These are phyloP conservation scores for Naematelia aurantialba DNA, from an alignment of 768 basidiomycete species.

Conservation along the genomic window DNA sequence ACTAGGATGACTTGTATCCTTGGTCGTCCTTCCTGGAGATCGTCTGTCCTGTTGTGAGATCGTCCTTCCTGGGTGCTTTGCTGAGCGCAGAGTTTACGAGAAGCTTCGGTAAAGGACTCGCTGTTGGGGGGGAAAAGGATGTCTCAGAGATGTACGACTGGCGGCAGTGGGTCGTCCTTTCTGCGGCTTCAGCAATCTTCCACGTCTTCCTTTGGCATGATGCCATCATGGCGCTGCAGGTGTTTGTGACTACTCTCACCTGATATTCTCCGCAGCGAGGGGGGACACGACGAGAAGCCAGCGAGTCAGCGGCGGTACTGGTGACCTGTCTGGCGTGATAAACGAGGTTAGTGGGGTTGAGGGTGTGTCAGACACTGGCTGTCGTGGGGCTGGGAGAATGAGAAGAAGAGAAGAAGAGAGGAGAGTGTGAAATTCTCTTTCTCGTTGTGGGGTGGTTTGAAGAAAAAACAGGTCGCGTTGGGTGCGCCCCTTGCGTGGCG, in stretches of 20 bases:
- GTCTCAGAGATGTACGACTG: neutral
- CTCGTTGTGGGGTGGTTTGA: neutral
- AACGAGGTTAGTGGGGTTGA: neutral
- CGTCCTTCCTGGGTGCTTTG: neutral
- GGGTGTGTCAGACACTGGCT: neutral
- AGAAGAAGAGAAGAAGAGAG: neutral
- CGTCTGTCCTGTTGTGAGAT: too few relatives aligned
- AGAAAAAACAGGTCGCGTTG: neutral
- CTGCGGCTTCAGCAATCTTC: neutral
- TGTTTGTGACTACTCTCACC: too few relatives aligned
- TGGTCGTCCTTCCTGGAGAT: neutral
- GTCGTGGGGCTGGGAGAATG: neutral
- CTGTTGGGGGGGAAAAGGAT: neutral
- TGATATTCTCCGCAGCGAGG: too few relatives aligned
- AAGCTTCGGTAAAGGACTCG: neutral
- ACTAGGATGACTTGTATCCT: too few relatives aligned
- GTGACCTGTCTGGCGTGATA: too few relatives aligned
- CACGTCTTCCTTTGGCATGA: neutral
- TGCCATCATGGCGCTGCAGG: neutral
- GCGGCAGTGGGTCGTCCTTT: neutral
- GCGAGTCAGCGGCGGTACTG: too few relatives aligned
- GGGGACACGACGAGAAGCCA: too few relatives aligned
- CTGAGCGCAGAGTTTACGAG: neutral
- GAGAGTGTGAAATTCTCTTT: neutral
- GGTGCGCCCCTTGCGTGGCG: neutral